phyloP scores from a whole-genome alignment of 352 stramenopile genomes.

The Globisporangium irregulare region DNA sequence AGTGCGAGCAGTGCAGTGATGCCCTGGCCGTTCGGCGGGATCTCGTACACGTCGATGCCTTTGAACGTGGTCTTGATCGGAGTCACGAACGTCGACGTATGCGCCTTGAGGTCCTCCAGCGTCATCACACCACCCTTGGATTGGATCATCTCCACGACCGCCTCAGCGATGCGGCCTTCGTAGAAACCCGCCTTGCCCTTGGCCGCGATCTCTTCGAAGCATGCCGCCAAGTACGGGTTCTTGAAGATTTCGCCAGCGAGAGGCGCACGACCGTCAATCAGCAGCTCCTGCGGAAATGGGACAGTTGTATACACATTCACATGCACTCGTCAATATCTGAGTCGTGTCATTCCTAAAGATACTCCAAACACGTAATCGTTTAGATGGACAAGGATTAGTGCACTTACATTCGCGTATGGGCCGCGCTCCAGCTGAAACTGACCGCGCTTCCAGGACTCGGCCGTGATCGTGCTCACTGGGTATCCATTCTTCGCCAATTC shows the following conservation, averaged over 20 bases:
- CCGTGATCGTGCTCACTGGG: slow-evolving; percentile 89
- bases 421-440: slow-evolving; percentile 66
- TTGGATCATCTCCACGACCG: slow-evolving; percentile 84
- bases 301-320: not conserved
- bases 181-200: slow-evolving; percentile 90
- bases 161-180: slow-evolving; percentile 75
- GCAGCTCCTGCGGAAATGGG: slow-evolving; percentile 30
- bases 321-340: not conserved
- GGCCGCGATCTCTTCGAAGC: slow-evolving; percentile 81
- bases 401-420: slow-evolving; percentile 31
- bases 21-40: slow-evolving; percentile 95
- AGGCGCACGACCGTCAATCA: slow-evolving; percentile 51
- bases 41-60: slow-evolving; percentile 90
- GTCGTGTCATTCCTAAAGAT: not conserved
- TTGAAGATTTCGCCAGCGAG: slow-evolving; percentile 76
- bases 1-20: slow-evolving; percentile 94
- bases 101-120: slow-evolving; percentile 82
- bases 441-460: slow-evolving; percentile 76
- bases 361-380: not conserved
- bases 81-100: slow-evolving; percentile 89
- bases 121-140: slow-evolving; percentile 66
- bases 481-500: slow-evolving; percentile 92
- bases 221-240: slow-evolving; percentile 85
- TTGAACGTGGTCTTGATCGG: slow-evolving; percentile 89
- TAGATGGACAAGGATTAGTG: not conserved